Evolutionary conservation across 2,329 filamentous ascomycete genomes (phyloP).

Genomic region (Calonectria montana): DNA sequence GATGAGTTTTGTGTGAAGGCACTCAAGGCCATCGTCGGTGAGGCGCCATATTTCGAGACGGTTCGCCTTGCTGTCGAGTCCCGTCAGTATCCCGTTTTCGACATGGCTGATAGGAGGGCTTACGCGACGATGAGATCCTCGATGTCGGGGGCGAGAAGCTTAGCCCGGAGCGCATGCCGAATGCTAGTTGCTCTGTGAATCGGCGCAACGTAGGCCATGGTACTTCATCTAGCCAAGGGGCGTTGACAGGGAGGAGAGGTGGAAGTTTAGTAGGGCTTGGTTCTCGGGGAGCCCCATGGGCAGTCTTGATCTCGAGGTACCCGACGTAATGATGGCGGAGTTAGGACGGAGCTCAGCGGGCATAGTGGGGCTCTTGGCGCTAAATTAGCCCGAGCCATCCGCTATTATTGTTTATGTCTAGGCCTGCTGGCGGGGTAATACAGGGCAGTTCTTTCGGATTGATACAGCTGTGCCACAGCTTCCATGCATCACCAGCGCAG

Average conservation of each 20-base stretch:
- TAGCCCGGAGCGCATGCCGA: slow-evolving; percentile 85
- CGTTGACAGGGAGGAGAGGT: neutral
- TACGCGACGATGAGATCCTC: slow-evolving; percentile 91
- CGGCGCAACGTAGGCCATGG: slow-evolving; percentile 94
- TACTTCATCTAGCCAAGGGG: slow-evolving; percentile 21
- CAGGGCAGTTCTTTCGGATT: neutral
- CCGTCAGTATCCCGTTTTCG: slow-evolving; percentile 43
- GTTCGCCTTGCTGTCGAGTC: slow-evolving; percentile 76
- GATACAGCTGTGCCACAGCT: neutral
- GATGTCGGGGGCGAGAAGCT: slow-evolving; percentile 78
- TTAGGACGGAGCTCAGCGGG: slow-evolving; percentile 39
- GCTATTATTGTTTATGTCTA: slow-evolving; percentile 8
- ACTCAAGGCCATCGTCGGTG: slow-evolving; percentile 70
- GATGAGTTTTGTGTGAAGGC: slow-evolving; percentile 76
- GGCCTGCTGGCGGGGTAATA: slow-evolving; percentile 24
- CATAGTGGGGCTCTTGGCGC: slow-evolving; percentile 32
- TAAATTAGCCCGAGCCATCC: slow-evolving; percentile 19
- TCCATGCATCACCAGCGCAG: neutral
- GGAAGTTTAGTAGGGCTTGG: slow-evolving; percentile 25
- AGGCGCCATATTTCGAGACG: slow-evolving; percentile 85
- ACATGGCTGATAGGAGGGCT: slow-evolving; percentile 49
- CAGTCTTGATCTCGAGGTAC: slow-evolving; percentile 28
- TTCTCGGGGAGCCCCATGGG: slow-evolving; percentile 41
- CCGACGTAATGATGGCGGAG: slow-evolving; percentile 41
- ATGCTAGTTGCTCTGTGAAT: slow-evolving; percentile 94